A percentile compares a stretch with the other conserved stretches of the same genome.
Evolutionary conservation across 176 grass and related monocot species (phyloP).

Genomic region (Oryza glaberrima): DNA sequence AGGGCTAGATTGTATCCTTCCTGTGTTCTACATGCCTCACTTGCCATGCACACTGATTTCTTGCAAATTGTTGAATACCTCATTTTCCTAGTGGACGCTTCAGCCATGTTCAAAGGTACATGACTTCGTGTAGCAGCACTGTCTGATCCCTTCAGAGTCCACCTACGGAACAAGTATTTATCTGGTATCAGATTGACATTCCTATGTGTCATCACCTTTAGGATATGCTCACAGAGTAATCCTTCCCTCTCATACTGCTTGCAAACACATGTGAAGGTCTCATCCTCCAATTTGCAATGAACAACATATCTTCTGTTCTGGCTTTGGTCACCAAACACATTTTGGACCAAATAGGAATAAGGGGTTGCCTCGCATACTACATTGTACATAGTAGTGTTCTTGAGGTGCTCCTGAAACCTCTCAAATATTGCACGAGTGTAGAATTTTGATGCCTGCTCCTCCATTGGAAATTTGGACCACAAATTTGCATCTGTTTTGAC

Average conservation of each 20-base stretch:
- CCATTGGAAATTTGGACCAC: neutral
- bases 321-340: neutral
- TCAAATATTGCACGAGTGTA: neutral
- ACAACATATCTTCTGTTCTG: neutral
- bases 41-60: too few species aligned
- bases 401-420: neutral
- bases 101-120: too few species aligned
- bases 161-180: neutral
- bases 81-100: too few species aligned
- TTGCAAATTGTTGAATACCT: too few species aligned
- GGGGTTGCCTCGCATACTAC: neutral
- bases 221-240: neutral
- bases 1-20: too few species aligned
- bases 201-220: neutral
- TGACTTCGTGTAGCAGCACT: neutral
- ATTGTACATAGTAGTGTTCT: neutral
- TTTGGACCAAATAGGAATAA: neutral
- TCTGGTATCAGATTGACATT: neutral
- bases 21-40: too few species aligned
- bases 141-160: neutral
- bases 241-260: neutral
- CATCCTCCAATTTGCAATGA: neutral
- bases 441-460: neutral
- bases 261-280: neutral
- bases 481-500: neutral